These are phyloP conservation scores for Penicillium malachiteum DNA, from an alignment of 495 filamentous ascomycete species.

Conservation along the genomic window DNA sequence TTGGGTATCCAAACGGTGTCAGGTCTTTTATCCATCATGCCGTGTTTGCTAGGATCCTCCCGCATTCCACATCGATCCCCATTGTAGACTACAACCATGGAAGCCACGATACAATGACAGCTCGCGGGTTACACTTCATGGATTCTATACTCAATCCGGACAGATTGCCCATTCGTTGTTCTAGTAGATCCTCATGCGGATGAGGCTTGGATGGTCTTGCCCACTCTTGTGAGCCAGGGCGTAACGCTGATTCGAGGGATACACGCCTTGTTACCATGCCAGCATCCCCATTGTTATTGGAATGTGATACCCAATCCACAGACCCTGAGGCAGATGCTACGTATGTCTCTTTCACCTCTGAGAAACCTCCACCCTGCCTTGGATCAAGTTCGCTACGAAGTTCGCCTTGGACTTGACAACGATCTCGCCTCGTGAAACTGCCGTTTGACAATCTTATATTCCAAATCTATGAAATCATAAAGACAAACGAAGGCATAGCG, in stretches of 20 bases:
- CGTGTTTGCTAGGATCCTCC: conserved; percentile 13
- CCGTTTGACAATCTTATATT: not conserved
- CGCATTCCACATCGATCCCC: conserved; percentile 19
- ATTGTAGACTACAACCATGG: conserved; percentile 22
- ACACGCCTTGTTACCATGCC: conserved; percentile 30
- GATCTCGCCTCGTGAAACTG: not conserved
- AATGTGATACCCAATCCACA: conserved; percentile 21
- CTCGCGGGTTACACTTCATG: conserved; percentile 12
- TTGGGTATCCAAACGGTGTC: too few species aligned
- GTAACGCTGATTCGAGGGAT: conserved; percentile 12
- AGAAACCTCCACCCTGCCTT: not conserved
- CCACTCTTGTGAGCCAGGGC: not conserved
- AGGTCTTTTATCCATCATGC: conserved; percentile 1
- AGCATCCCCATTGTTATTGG: conserved; percentile 18
- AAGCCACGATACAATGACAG: conserved; percentile 7
- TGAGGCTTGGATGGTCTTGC: not conserved
- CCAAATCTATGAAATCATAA: not conserved
- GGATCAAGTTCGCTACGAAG: not conserved
- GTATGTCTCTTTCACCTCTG: not conserved
- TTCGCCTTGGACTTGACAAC: too few species aligned
- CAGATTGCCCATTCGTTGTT: not conserved
- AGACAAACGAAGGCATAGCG: too few species aligned
- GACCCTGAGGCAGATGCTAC: not conserved
- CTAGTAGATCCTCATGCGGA: not conserved
- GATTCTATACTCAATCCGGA: not conserved